Base-by-base conservation (phyloP, 768 basidiomycete genomes). In the Coprinellus micaceus region DNA sequence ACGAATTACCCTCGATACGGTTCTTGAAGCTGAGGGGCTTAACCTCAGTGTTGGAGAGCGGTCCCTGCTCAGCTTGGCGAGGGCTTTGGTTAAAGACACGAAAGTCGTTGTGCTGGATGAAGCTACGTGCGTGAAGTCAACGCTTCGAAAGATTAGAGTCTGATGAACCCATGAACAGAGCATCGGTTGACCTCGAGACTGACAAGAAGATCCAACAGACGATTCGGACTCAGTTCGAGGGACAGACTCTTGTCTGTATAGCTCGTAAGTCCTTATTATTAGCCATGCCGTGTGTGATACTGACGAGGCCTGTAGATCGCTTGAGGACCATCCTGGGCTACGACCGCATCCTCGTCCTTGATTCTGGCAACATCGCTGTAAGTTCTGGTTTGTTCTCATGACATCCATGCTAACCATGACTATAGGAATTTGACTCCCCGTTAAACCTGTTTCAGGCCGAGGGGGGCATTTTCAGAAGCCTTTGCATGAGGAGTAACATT, bases 171-270 rank as follows among this genome's bases (percentile, higher is more conserved):
- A 59, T 51, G 30, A 25, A 22, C 37, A 69, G 65, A 73, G 87
- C 87, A 11, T 87, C 85, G 4, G 87, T 91, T 12, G 88, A 90
- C 62, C 76, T 84, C 49, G 88, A 88, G 66, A 93, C 89, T 0
- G 91, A 93, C 68, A 73, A 82, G 58, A 88, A 86, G 68, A 91
- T 95, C 53, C 91, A 94, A 63, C 72, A 81, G 39, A 93, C 91
- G 3, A 93, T 95, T 50, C 78, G 85, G 6, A 77, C 72, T 5
- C 81, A 86, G 67, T 94, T 94, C 74, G 74, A 71, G 43, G 82
- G 86, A 61, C 81, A 84, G 52, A 92, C 91, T 0, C 74, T 91
- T 17, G 70, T 92, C 22, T 89, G 86, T 66, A 91, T 91, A 60
- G 88, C 87, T 48, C 89, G 84, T 88, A 62, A 67, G 85, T 77